Evolutionary conservation across 2,329 filamentous ascomycete species (phyloP).

Genomic region (Penicillium sp.): DNA sequence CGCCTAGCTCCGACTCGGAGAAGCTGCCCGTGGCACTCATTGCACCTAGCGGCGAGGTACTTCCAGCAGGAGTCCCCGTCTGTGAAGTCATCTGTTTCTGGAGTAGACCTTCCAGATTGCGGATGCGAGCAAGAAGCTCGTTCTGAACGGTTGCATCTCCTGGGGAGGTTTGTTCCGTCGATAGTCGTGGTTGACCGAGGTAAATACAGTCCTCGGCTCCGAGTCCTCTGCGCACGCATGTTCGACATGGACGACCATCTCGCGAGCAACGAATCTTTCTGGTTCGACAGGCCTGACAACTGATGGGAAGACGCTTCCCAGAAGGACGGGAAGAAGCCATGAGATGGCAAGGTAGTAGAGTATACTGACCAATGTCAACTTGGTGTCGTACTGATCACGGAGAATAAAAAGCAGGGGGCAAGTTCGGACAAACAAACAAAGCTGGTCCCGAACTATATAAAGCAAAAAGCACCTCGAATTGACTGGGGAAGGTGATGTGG

Average conservation of each 20-base stretch:
- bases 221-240: conserved; percentile 36
- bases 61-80: conserved; percentile 17
- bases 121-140: conserved; percentile 32
- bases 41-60: conserved; percentile 25
- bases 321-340: conserved; percentile 27
- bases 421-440: too few species aligned
- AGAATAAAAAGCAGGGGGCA: not conserved
- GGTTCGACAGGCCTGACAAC: conserved; percentile 39
- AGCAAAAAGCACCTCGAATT: too few species aligned
- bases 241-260: conserved; percentile 37
- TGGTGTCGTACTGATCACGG: not conserved
- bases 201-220: conserved; percentile 37
- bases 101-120: conserved; percentile 33
- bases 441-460: too few species aligned
- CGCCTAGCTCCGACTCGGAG: conserved; percentile 22
- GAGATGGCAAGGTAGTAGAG: not conserved
- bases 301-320: conserved; percentile 37
- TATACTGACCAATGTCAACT: not conserved
- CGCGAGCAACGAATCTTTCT: conserved; percentile 40
- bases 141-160: conserved; percentile 26
- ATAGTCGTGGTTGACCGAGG: conserved; percentile 32
- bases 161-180: conserved; percentile 21
- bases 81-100: conserved; percentile 30
- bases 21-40: conserved; percentile 26
- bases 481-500: too few species aligned